phyloP scores from a whole-genome alignment of 495 filamentous ascomycete species.

The Talaromyces ruber region DNA sequence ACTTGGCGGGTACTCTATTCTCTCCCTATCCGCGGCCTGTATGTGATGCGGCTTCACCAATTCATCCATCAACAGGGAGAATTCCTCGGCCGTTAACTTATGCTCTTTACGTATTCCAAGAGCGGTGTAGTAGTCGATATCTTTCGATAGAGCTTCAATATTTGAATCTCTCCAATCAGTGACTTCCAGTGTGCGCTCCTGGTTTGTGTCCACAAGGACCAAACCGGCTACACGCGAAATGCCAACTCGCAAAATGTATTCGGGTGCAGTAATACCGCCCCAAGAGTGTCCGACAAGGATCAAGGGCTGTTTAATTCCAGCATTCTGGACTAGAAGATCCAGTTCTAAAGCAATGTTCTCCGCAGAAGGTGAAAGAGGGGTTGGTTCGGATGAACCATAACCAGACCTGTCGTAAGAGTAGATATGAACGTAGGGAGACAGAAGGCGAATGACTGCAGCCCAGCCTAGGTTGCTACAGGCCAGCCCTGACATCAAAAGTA shows the following conservation, averaged over 20 bases:
- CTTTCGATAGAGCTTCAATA: too few species aligned
- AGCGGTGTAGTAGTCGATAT: too few species aligned
- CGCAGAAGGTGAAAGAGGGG: slow-evolving; percentile 3
- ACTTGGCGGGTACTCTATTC: too few species aligned
- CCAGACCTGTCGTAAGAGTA: slow-evolving; percentile 11
- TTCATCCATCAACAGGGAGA: too few species aligned
- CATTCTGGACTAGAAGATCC: slow-evolving; percentile 5
- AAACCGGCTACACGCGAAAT: slow-evolving; percentile 7
- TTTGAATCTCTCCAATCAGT: too few species aligned
- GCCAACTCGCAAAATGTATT: slow-evolving; percentile 8
- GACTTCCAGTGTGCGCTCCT: slow-evolving; percentile 9
- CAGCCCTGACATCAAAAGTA: slow-evolving; percentile 10
- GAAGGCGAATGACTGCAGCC: slow-evolving; percentile 9
- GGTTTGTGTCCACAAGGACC: slow-evolving; percentile 11
- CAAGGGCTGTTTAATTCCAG: slow-evolving; percentile 6
- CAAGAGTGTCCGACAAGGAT: slow-evolving; percentile 12
- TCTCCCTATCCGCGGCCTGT: too few species aligned
- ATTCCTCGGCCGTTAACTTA: too few species aligned
- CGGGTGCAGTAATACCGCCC: slow-evolving; percentile 9
- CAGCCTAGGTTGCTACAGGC: slow-evolving; percentile 9
- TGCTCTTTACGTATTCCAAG: too few species aligned
- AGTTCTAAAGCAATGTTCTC: slow-evolving; percentile 8
- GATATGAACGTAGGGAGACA: slow-evolving; percentile 3
- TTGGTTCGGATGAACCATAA: slow-evolving; percentile 7
- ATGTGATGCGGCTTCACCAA: too few species aligned